phyloP scores from a whole-genome alignment of 1,139 yeast genomes.

The Diutina catenulata region DNA sequence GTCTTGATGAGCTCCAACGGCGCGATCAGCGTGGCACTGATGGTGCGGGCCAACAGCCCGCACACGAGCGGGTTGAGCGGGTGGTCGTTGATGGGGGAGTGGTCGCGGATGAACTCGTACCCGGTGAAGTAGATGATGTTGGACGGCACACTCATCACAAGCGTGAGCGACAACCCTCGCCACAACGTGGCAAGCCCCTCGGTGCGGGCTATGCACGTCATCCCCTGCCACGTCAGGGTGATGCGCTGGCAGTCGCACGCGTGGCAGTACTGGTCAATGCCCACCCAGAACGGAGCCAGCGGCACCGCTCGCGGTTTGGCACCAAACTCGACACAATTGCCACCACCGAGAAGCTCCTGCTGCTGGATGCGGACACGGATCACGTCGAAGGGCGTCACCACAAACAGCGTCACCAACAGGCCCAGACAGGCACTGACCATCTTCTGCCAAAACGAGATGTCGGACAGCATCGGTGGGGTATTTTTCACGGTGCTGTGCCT shows the following conservation, averaged over 20 bases:
- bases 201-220: conserved; percentile 45
- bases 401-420: conserved; percentile 73
- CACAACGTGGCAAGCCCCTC: conserved; percentile 78
- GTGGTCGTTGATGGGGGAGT: conserved; percentile 44
- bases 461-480: too few species aligned
- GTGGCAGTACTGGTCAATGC: background rate
- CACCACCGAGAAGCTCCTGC: conserved; percentile 38
- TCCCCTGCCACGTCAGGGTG: conserved; percentile 62
- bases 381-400: conserved; percentile 91
- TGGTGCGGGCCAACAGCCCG: conserved; percentile 72
- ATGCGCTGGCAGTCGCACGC: conserved; percentile 18
- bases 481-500: too few species aligned
- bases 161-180: conserved; percentile 78
- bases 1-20: conserved; percentile 87
- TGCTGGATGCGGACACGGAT: conserved; percentile 86
- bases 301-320: background rate
- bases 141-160: conserved; percentile 86
- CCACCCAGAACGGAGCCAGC: background rate
- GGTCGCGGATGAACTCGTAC: conserved; percentile 74
- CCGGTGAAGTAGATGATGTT: conserved; percentile 92
- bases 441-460: conserved; percentile 44
- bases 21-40: conserved; percentile 78
- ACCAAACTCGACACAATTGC: background rate
- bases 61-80: conserved; percentile 67
- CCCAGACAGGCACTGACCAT: conserved; percentile 92